Evolutionary conservation across 2,329 filamentous ascomycete genomes (phyloP), one percentile per base, ranked within the genome.

Genomic region (Xylaria sp.): DNA sequence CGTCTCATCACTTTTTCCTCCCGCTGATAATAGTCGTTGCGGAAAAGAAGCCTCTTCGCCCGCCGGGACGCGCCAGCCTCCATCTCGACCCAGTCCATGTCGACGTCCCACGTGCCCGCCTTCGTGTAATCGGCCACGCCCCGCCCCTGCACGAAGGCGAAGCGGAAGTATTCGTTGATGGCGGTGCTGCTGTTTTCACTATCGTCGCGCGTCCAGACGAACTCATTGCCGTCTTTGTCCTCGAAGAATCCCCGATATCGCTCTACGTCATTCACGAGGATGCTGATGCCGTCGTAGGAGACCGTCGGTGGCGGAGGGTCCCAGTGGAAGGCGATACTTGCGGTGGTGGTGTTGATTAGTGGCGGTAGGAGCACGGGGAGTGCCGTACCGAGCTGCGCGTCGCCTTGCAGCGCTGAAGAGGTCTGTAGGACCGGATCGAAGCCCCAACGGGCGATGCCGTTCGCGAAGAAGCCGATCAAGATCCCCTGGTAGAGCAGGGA

Each of bases 361-460:
- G 80, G 84, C 34, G 70, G 66, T 23, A 78, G 67, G 30, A 86
- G 76, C 0, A 65, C 75, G 48, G 80, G 91, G 1, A 94, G 78
- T 0, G 83, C 75, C 0, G 85, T 86, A 9, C 84, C 84, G 44
- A 82, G 74, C 60, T 86, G 83, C 0, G 83, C 84, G 64, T 89
- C 86, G n/a, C 84, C 86, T 57, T 86, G 85, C 23, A 99, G 76
- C 0, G 86, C 85, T 0, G 75, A 81, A 0, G 90, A 84, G 0
- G 94, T 97, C 75, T 99, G 88, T 13, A 99, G 82, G 52, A 99
- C 85, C 0, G 89, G 83, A 63, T 91, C 92, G 72, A 96, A 99
- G 0, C 92, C 92, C 94, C 94, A 97, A 49, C 93, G 83, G 3
- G 92, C 93, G 61, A 95, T 86, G 55, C 94, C 93, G 71, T 97